A percentile compares a stretch with the other conserved stretches of the same genome.
These are phyloP conservation scores for Alliaria petiolata DNA, from an alignment of 345 rosid species.

Conservation along the genomic window DNA sequence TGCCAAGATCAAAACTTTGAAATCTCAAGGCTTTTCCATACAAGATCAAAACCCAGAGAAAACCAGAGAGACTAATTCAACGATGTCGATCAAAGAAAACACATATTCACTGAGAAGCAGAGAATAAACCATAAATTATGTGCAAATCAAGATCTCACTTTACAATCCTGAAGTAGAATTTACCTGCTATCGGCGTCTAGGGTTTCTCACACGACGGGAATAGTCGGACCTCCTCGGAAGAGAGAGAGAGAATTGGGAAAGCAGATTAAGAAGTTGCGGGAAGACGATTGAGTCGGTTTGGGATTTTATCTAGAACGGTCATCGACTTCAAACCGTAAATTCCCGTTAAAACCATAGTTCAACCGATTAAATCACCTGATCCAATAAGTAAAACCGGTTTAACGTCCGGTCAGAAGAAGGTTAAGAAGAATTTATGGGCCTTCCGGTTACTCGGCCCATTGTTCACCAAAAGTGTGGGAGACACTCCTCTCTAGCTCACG, in stretches of 20 bases:
- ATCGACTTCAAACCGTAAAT: not conserved
- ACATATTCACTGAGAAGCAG: not conserved
- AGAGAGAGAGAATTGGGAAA: slow-evolving; percentile 4
- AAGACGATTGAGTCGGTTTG: slow-evolving; percentile 14
- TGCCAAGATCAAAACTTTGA: not conserved
- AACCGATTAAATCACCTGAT: not conserved
- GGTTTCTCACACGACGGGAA: slow-evolving; percentile 13
- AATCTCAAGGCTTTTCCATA: not conserved
- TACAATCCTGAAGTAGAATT: not conserved
- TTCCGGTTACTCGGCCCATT: not conserved
- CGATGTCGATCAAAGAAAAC: not conserved
- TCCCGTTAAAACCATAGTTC: not conserved
- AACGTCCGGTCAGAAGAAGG: not conserved
- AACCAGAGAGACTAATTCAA: not conserved
- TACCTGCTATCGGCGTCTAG: slow-evolving; percentile 17
- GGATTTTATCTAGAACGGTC: not conserved
- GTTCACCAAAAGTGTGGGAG: not conserved
- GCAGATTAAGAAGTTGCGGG: slow-evolving; percentile 16
- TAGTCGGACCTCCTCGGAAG: not conserved
- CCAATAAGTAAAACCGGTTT: not conserved
- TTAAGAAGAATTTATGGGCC: not conserved
- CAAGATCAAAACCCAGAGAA: not conserved
- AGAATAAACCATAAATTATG: not conserved
- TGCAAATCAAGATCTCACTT: not conserved
- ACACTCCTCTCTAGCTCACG: not conserved